Base-by-base conservation (phyloP, 768 basidiomycete genomes). In the Gelatoporia subvermispora region DNA sequence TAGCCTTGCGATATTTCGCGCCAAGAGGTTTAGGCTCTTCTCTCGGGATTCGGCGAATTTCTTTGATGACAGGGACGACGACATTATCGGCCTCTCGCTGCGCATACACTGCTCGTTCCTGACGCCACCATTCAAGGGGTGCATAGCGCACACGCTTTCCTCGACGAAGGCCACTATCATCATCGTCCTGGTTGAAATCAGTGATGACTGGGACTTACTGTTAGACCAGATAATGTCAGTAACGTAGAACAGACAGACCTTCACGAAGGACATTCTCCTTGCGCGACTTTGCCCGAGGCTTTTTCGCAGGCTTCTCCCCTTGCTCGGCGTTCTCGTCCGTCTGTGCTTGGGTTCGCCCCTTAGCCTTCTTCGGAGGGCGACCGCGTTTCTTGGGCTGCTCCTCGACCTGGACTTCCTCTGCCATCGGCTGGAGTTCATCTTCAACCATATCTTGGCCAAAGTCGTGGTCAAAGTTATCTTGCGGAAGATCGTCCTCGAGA, bases 81-180 rank as follows among this genome's bases (percentile, higher is more conserved):
- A 76, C 68, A 8, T 68, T 52, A 20, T 72, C 78, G 7, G 74
- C 73, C 8, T 74, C 68, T 11, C 77, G 74, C 18, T 82, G 77
- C 5, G 85, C 85, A 58, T 92, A 97, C 2, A 93, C 83, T 20
- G 92, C 78, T 53, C 82, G 85, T 68, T 98, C 95, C 56, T 82
- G 81, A n/a, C 93, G 80, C 95, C 95, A 98, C 72, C 77, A 95
- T 35, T 90, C 88, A 31, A 98, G 72, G 3, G 94, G 95, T 42
- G 69, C 69, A 57, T 80, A 82, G 25, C 81, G 80, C 45, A 77
- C 71, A 20, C 94, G 82, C 41, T 70, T 69, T 24, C 90, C 85
- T 43, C 86, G 82, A 16, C 93, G 84, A 2, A 88, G 70, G 20
- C 84, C 84, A 24, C 62, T 53, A 25, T 59, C 56, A 20, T 69